Percentiles rank a stretch among this genome's conserved stretches.
These are phyloP conservation scores for Amanita muscaria DNA, from an alignment of 768 basidiomycete species.

Conservation along the genomic window DNA sequence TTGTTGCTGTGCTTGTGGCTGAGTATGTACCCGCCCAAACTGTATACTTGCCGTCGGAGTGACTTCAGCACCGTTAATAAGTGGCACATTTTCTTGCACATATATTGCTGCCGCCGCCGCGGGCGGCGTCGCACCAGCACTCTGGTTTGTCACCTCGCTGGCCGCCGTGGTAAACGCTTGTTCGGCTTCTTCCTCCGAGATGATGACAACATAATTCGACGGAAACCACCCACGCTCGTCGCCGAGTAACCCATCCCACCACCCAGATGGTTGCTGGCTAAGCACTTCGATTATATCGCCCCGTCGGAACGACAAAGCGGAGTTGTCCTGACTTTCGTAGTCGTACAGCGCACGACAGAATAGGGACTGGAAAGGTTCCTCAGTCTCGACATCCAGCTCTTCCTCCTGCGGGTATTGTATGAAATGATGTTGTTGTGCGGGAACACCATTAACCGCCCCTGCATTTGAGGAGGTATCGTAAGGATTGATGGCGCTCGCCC, in stretches of 20 bases:
- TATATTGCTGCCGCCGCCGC: not conserved
- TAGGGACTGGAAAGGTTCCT: constrained; percentile 61
- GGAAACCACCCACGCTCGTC: constrained; percentile 96
- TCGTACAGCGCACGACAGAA: constrained; percentile 92
- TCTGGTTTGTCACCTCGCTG: not conserved
- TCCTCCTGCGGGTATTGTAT: constrained; percentile 20
- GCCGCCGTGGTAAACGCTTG: constrained; percentile 30
- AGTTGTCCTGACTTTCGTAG: constrained; percentile 80
- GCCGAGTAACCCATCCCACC: constrained; percentile 95
- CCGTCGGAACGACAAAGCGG: constrained; percentile 79
- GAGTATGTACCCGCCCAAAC: constrained; percentile 3
- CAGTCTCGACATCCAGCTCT: constrained; percentile 27
- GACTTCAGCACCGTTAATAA: not conserved
- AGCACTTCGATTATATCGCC: constrained; percentile 93
- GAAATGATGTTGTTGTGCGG: not conserved
- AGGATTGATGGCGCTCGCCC: not conserved
- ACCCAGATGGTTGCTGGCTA: constrained; percentile 84
- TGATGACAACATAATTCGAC: constrained; percentile 81
- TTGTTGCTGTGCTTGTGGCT: not conserved
- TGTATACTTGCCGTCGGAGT: not conserved
- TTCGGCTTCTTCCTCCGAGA: constrained; percentile 79
- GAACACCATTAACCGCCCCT: not conserved
- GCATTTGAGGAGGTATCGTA: too few species aligned
- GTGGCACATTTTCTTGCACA: not conserved
- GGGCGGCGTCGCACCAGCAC: not conserved